Evolutionary conservation across 2,329 filamentous ascomycete species (phyloP), one percentile per base, ranked within the genome.

Genomic region (Aspergillus sp.): DNA sequence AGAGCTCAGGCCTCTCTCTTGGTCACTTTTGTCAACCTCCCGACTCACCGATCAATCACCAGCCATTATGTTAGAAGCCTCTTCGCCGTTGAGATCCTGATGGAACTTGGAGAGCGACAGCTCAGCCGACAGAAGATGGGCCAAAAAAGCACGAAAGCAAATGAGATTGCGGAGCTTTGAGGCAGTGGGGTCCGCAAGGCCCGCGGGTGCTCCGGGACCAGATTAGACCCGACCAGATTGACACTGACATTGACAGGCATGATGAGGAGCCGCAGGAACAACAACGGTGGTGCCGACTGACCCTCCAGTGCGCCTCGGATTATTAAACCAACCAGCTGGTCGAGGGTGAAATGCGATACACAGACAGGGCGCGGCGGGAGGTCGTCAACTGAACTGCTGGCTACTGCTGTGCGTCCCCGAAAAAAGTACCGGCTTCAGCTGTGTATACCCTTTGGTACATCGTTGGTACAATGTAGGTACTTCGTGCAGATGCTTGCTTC

Each of bases 1-100:
- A 31, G 27, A 31, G 27, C 61, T 63, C 61, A 63, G 61, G 61
- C 61, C 61, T 55, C 61, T 59, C 61, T 55, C 61, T 59, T 14
- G 5, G 12, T 52, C 39, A 49, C 46, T 49, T n/a, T 49, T 14
- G 12, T 46, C 23, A 9, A 24, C 45, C 27, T 8, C 24, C 31
- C 45, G 14, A 21, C 46, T 37, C 46, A 49, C 31, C 33, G 31
- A 49, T 49, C 17, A 49, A 37, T 33, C 9, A 48, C 9, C 31
- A 39, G 35, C 33, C n/a, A 48, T 33, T 21, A 27, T 37, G 33
- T 49, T 33, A 24, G 46, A 19, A 39, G 46, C 46, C 31, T 49
- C 46, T 17, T 48, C 24, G 24, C 24, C 45, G 24, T 35, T 17
- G 27, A 35, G 19, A 15, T 31, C 24, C 17, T 14, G 46, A 48